Conservation (phyloP, 345 rosid species). For the Passiflora organensis region DNA sequence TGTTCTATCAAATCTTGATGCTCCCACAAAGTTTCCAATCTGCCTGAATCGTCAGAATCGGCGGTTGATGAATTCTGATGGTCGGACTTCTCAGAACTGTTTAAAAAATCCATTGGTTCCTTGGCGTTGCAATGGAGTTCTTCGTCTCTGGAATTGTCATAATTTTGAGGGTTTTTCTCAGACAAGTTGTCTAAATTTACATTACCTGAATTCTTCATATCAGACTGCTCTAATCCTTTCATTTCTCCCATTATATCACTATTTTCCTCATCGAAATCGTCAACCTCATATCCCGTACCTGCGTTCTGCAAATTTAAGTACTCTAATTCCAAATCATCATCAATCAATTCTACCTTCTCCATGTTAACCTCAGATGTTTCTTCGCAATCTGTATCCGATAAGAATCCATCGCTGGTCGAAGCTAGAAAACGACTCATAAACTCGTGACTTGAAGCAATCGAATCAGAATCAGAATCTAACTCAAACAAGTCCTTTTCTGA, state of each 20-base stretch:
- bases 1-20: constrained; percentile 94
- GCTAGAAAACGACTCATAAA: constrained; percentile 33
- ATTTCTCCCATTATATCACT: constrained; percentile 30
- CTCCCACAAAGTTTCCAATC: constrained; percentile 74
- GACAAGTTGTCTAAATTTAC: neutral
- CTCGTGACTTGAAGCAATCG: constrained; percentile 50
- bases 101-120: neutral
- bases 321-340: constrained; percentile 18
- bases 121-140: constrained; percentile 16
- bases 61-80: constrained; percentile 15
- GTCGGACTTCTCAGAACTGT: constrained; percentile 8
- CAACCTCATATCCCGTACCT: constrained; percentile 13
- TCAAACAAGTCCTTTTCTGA: constrained; percentile 39
- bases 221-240: constrained; percentile 22
- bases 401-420: constrained; percentile 45
- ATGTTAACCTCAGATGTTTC: constrained; percentile 16
- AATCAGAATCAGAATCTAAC: constrained; percentile 44
- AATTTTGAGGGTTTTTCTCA: constrained; percentile 6
- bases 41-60: constrained; percentile 41
- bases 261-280: constrained; percentile 23
- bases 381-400: constrained; percentile 52
- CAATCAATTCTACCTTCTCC: constrained; percentile 14
- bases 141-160: constrained; percentile 3
- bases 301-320: constrained; percentile 11
- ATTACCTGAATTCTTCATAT: constrained; percentile 7